Conservation (phyloP, 805 yeast species). For the Cyberlindnera petersonii region DNA sequence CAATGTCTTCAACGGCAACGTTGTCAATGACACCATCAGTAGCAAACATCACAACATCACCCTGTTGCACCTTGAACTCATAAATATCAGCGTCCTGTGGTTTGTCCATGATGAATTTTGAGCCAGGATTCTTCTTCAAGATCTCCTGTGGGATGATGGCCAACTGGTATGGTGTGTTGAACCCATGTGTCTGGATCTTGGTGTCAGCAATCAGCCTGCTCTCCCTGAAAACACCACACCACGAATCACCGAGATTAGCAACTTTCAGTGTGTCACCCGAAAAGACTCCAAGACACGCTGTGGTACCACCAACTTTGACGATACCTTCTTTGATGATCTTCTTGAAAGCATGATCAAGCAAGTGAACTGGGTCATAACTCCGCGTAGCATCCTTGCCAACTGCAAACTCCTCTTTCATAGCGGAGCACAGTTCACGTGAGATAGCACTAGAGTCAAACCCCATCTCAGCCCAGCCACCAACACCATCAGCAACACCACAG, state of each 20-base stretch:
- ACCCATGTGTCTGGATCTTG: constrained; percentile 74
- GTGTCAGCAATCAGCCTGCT: constrained; percentile 61
- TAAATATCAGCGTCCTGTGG: constrained; percentile 70
- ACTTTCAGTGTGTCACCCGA: constrained; percentile 56
- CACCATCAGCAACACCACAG: constrained; percentile 93
- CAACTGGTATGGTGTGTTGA: constrained; percentile 89
- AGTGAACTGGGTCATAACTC: constrained; percentile 28
- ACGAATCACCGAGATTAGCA: constrained; percentile 90
- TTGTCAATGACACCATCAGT: constrained; percentile 95
- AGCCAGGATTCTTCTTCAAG: constrained; percentile 40
- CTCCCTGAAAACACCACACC: constrained; percentile 82
- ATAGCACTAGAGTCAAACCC: constrained; percentile 90
- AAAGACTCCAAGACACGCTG: constrained; percentile 80
- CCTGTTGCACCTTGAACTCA: constrained; percentile 57
- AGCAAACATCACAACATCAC: constrained; percentile 79
- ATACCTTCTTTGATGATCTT: constrained; percentile 48
- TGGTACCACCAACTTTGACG: constrained; percentile 89
- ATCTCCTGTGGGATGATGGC: constrained; percentile 74
- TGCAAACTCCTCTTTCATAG: constrained; percentile 38
- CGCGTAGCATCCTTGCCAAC: constrained; percentile 5
- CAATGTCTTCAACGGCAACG: constrained; percentile 68
- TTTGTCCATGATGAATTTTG: constrained; percentile 64
- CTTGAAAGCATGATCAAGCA: constrained; percentile 55
- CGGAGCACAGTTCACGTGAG: constrained; percentile 68
- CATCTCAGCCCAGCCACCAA: constrained; percentile 94